These are phyloP conservation scores for Fusarium piperis DNA, from an alignment of 2,329 filamentous ascomycete species.

Conservation along the genomic window DNA sequence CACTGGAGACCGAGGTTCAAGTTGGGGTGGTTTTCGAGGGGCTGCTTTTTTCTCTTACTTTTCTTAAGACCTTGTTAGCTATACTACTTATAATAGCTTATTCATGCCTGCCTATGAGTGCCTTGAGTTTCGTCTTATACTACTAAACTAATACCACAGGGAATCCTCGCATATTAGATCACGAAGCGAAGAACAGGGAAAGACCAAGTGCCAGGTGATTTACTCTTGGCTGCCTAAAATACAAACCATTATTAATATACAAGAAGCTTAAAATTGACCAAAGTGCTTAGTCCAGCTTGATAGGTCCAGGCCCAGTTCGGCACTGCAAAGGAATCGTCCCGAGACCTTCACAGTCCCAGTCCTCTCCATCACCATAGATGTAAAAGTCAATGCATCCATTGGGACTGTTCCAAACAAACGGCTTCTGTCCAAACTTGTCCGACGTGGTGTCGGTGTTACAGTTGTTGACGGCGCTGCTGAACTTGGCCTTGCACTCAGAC, in stretches of 20 bases:
- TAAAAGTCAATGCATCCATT: conserved; percentile 7
- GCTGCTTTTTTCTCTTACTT: too few species aligned
- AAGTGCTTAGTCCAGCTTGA: not conserved
- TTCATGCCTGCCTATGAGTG: too few species aligned
- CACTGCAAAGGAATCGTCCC: conserved; percentile 3
- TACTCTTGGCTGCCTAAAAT: not conserved
- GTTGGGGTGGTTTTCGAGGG: too few species aligned
- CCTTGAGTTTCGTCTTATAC: too few species aligned
- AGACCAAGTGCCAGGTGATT: too few species aligned
- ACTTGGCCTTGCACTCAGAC: not conserved
- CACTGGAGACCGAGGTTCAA: too few species aligned
- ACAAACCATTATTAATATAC: not conserved
- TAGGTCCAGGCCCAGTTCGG: not conserved
- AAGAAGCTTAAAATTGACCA: not conserved
- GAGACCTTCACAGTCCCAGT: not conserved
- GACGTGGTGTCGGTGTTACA: not conserved
- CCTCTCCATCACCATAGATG: not conserved
- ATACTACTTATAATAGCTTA: too few species aligned
- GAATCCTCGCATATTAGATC: too few species aligned
- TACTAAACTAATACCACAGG: too few species aligned
- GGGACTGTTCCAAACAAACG: conserved; percentile 7
- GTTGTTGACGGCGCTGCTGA: not conserved
- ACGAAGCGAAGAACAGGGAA: not conserved
- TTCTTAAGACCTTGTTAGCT: too few species aligned
- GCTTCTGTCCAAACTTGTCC: not conserved